Evolutionary conservation across 2,329 filamentous ascomycete species (phyloP).

Genomic region (Claviceps citrina): DNA sequence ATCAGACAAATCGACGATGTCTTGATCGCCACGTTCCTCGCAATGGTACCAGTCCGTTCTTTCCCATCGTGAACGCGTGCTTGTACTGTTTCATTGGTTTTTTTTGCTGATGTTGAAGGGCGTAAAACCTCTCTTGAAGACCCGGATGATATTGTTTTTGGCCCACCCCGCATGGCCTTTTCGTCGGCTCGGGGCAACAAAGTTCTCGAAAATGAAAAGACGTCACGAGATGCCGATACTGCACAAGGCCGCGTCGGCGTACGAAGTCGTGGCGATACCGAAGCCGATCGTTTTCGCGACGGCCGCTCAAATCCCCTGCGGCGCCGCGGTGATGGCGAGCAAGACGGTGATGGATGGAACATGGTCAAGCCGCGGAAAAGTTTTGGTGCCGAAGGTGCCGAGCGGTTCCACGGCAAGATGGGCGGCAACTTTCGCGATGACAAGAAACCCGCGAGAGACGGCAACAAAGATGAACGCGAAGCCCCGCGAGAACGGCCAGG

Average conservation of each 20-base stretch:
- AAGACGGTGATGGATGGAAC: slow-evolving; percentile 59
- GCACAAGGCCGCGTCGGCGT: slow-evolving; percentile 42
- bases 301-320: slow-evolving; percentile 30
- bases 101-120: neutral
- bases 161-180: slow-evolving; percentile 70
- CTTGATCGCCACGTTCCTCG: slow-evolving; percentile 40
- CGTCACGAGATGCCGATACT: slow-evolving; percentile 31
- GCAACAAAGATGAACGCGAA: slow-evolving; percentile 37
- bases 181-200: slow-evolving; percentile 52
- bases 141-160: slow-evolving; percentile 70
- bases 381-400: slow-evolving; percentile 55
- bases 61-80: neutral
- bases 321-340: slow-evolving; percentile 39
- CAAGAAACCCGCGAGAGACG: slow-evolving; percentile 32
- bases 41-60: slow-evolving; percentile 38
- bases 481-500: slow-evolving; percentile 30
- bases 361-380: slow-evolving; percentile 60
- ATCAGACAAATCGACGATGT: slow-evolving; percentile 36
- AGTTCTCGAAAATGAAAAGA: slow-evolving; percentile 37
- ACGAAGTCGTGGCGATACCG: slow-evolving; percentile 36
- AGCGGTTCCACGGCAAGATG: slow-evolving; percentile 54
- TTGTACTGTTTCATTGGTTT: neutral
- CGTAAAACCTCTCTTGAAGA: slow-evolving; percentile 24
- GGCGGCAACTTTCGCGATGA: slow-evolving; percentile 32
- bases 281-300: slow-evolving; percentile 36